Conservation (phyloP, 805 yeast species). For the Yamadazyma nakazawae region DNA sequence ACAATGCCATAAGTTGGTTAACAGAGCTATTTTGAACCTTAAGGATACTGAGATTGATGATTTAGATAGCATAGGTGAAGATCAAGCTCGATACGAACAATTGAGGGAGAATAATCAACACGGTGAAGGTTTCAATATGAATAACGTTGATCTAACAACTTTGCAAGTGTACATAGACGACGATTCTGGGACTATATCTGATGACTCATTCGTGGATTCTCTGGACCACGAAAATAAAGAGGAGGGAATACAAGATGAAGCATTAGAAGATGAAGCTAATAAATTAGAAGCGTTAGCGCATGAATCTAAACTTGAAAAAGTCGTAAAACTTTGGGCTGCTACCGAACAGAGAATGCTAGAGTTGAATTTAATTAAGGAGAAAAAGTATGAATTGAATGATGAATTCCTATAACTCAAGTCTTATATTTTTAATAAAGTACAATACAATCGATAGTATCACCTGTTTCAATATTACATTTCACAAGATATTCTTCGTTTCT, state of each 20-base stretch:
- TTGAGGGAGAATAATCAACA: conserved; percentile 2
- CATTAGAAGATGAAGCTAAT: conserved; percentile 21
- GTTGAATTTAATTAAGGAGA: conserved; percentile 25
- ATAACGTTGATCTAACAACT: neutral
- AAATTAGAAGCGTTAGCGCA: conserved; percentile 21
- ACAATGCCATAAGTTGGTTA: conserved; percentile 68
- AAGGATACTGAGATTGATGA: conserved; percentile 17
- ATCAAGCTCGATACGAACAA: conserved; percentile 13
- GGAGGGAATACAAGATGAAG: conserved; percentile 5
- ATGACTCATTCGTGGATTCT: conserved; percentile 10
- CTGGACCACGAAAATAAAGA: conserved; percentile 7
- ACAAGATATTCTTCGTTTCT: conserved; percentile 31
- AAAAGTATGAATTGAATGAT: conserved; percentile 18
- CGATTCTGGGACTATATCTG: conserved; percentile 2
- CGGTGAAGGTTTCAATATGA: neutral
- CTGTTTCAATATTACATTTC: conserved; percentile 40
- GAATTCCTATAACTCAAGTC: conserved; percentile 8
- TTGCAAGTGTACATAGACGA: neutral
- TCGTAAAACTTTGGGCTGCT: conserved; percentile 62
- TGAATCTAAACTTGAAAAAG: conserved; percentile 47
- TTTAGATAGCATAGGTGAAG: conserved; percentile 19
- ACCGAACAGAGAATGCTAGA: conserved; percentile 53
- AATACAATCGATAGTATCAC: conserved; percentile 36
- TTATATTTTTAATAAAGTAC: conserved; percentile 5
- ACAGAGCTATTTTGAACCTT: conserved; percentile 55